These are phyloP conservation scores for Vachellia collinsii DNA, from an alignment of 306 rosid species.

Conservation along the genomic window DNA sequence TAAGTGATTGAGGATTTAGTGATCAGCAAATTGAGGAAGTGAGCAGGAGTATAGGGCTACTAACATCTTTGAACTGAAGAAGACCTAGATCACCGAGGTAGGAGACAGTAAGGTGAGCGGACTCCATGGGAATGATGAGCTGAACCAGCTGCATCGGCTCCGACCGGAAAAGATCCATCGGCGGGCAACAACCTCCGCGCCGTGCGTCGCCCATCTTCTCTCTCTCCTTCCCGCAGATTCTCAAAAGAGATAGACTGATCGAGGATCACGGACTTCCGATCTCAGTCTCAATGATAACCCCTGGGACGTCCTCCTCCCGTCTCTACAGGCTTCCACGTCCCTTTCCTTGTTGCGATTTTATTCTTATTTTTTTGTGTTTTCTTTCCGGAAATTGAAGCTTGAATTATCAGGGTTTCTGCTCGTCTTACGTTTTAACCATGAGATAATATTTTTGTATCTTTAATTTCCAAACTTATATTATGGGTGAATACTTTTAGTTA, in stretches of 20 bases:
- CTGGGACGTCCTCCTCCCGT: conserved; percentile 26
- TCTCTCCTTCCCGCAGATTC: conserved; percentile 17
- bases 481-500: too few relatives aligned
- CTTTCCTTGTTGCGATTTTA: background rate
- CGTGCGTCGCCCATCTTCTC: conserved; percentile 61
- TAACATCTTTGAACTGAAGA: conserved; percentile 86
- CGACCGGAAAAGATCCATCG: conserved; percentile 97
- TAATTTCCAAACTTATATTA: too few relatives aligned
- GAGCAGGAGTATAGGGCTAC: conserved; percentile 12
- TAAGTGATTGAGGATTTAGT: conserved; percentile 41
- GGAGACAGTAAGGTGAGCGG: conserved; percentile 84
- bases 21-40: background rate
- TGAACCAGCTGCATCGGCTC: conserved; percentile 98
- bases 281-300: conserved; percentile 34
- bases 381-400: too few relatives aligned
- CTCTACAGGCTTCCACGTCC: conserved; percentile 26
- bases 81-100: conserved; percentile 95
- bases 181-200: conserved; percentile 78
- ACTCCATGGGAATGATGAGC: conserved; percentile 94
- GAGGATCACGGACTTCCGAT: conserved; percentile 39
- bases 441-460: too few relatives aligned
- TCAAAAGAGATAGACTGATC: conserved; percentile 19
- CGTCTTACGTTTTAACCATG: too few relatives aligned
- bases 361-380: background rate
- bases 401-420: too few relatives aligned